Evolutionary conservation across 23 red algal genomes (phyloP).

Genomic region (Gracilaria domingensis): DNA sequence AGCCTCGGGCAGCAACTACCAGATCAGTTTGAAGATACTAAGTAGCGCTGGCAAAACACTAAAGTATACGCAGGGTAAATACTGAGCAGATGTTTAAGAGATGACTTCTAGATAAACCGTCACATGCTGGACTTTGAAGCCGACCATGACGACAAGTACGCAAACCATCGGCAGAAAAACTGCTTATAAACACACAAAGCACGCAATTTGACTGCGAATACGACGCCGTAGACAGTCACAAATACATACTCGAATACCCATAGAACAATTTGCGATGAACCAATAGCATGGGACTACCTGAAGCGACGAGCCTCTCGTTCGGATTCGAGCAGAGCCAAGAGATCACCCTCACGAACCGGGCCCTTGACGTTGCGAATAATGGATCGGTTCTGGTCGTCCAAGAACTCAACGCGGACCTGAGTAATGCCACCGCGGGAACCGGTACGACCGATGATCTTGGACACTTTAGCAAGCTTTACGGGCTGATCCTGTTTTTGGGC

Average conservation of each 20-base stretch:
- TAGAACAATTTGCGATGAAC: background rate
- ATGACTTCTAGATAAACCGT: too few species aligned
- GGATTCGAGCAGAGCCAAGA: constrained; percentile 92
- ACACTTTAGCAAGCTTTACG: constrained; percentile 94
- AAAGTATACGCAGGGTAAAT: too few species aligned
- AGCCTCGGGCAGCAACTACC: too few species aligned
- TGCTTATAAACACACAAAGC: too few species aligned
- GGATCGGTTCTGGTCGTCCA: constrained; percentile 91
- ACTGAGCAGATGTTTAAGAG: too few species aligned
- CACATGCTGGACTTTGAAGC: too few species aligned
- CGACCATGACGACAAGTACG: too few species aligned
- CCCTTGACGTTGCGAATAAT: constrained; percentile 99
- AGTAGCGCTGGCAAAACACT: too few species aligned
- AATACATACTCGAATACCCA: background rate
- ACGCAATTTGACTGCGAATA: too few species aligned
- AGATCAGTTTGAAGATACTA: too few species aligned
- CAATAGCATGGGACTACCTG: constrained; percentile 49
- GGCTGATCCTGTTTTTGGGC: constrained; percentile 82
- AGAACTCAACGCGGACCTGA: constrained; percentile 97
- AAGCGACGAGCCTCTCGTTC: constrained; percentile 97
- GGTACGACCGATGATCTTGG: constrained; percentile 98
- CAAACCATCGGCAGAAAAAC: too few species aligned
- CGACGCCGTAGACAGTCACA: background rate
- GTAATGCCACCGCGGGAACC: constrained; percentile 97
- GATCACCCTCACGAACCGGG: constrained; percentile 97